A percentile compares a stretch with the other conserved stretches of the same genome.
Conservation (phyloP, 2,329 filamentous ascomycete genomes). For the Thielaviopsis euricoi region DNA sequence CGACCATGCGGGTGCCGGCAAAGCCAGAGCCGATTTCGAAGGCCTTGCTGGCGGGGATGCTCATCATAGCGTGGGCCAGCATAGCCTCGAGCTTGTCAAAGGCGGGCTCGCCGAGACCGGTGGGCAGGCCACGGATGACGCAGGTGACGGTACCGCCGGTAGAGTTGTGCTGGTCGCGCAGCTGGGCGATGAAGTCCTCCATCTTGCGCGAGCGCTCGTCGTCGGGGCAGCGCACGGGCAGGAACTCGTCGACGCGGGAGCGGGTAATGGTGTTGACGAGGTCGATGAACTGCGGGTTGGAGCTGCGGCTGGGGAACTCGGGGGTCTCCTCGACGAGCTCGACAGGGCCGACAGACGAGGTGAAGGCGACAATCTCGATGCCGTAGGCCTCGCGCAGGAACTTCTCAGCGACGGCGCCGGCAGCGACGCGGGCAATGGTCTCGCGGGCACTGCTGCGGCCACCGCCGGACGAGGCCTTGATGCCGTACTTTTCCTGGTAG, state of each 20-base stretch:
- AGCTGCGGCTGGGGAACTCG: slow-evolving; percentile 49
- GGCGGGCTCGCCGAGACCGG: slow-evolving; percentile 78
- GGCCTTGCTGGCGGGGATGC: slow-evolving; percentile 85
- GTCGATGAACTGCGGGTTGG: slow-evolving; percentile 63
- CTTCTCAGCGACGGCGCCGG: slow-evolving; percentile 85
- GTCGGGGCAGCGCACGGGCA: slow-evolving; percentile 80
- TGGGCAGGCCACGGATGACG: slow-evolving; percentile 72
- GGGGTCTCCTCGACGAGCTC: slow-evolving; percentile 59
- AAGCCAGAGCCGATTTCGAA: slow-evolving; percentile 95
- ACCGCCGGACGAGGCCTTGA: slow-evolving; percentile 80
- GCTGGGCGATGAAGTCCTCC: slow-evolving; percentile 62
- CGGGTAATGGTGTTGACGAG: slow-evolving; percentile 59
- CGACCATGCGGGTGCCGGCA: slow-evolving; percentile 67
- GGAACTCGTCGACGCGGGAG: slow-evolving; percentile 60
- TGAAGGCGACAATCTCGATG: slow-evolving; percentile 83
- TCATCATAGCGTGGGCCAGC: slow-evolving; percentile 86
- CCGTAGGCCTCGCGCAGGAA: slow-evolving; percentile 68
- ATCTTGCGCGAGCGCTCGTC: slow-evolving; percentile 48
- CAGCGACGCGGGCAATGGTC: slow-evolving; percentile 85
- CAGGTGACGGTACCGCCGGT: slow-evolving; percentile 93
- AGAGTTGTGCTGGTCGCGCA: slow-evolving; percentile 65
- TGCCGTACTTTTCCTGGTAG: slow-evolving; percentile 91
- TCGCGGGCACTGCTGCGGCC: slow-evolving; percentile 85
- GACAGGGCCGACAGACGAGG: slow-evolving; percentile 64
- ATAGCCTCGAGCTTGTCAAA: slow-evolving; percentile 92